These are phyloP conservation scores for Saturnispora saitoi DNA, from an alignment of 805 yeast genomes.

Conservation along the genomic window DNA sequence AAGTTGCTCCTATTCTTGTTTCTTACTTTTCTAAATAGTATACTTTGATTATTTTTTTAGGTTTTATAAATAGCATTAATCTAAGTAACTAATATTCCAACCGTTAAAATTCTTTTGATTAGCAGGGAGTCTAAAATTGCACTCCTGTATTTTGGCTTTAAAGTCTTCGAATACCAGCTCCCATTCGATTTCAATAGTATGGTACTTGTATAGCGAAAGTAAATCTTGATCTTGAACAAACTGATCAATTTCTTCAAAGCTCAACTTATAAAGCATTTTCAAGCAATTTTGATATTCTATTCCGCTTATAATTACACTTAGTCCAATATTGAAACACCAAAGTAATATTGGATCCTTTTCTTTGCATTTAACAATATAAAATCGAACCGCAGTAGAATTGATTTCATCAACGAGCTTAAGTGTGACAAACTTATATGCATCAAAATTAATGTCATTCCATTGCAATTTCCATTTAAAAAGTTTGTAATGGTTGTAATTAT, in stretches of 20 bases:
- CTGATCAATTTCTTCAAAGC: conserved; percentile 1
- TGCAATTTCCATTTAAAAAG: conserved; percentile 51
- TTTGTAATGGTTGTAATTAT: conserved; percentile 26
- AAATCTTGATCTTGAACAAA: conserved; percentile 17
- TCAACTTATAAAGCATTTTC: conserved; percentile 35
- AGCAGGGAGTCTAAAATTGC: conserved; percentile 31
- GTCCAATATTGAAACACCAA: conserved; percentile 46
- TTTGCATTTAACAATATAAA: conserved; percentile 23
- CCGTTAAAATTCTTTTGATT: conserved; percentile 15
- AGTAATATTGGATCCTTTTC: conserved; percentile 18
- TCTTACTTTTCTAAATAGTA: neutral
- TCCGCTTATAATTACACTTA: conserved; percentile 14
- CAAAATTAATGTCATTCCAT: conserved; percentile 28
- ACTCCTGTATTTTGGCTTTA: conserved; percentile 18
- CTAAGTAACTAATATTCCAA: conserved; percentile 26
- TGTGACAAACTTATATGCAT: conserved; percentile 31
- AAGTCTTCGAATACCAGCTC: conserved; percentile 28
- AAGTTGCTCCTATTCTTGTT: conserved; percentile 5
- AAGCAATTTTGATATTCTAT: conserved; percentile 24
- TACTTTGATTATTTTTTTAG: neutral
- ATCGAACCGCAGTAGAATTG: conserved; percentile 35
- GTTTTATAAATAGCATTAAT: neutral
- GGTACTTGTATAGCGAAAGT: conserved; percentile 13
- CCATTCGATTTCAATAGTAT: conserved; percentile 29
- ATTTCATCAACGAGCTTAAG: conserved; percentile 34